phyloP scores from a whole-genome alignment of 345 rosid genomes.

The Populus deltoides region DNA sequence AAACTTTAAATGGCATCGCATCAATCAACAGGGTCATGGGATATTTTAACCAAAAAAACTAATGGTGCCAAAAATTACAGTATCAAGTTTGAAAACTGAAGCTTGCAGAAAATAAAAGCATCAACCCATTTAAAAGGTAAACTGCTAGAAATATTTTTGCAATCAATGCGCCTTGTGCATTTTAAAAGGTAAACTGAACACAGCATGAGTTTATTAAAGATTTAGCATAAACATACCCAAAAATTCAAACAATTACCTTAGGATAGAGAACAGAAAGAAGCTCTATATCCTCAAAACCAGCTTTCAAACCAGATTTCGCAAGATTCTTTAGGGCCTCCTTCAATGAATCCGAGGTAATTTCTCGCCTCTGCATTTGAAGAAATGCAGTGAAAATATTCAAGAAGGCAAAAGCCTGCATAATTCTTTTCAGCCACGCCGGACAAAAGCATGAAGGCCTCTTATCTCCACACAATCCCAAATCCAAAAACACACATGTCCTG shows the following conservation, averaged over 20 bases:
- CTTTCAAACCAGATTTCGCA: conserved; percentile 43
- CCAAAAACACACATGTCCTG: conserved; percentile 49
- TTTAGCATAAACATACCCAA: background rate
- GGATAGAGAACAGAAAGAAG: conserved; percentile 67
- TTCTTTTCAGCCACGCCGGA: conserved; percentile 70
- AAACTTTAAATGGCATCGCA: too few species aligned
- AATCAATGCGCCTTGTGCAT: background rate
- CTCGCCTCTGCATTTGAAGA: conserved; percentile 39
- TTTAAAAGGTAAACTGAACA: background rate
- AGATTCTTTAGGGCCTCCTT: conserved; percentile 52
- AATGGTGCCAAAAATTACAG: too few species aligned
- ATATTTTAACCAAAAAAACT: too few species aligned
- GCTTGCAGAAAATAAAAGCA: too few species aligned
- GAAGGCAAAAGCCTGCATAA: conserved; percentile 62
- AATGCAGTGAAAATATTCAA: conserved; percentile 53
- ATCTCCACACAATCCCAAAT: background rate
- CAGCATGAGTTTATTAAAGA: background rate
- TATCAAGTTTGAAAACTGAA: too few species aligned
- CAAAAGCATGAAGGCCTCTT: conserved; percentile 45
- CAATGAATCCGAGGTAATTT: conserved; percentile 34
- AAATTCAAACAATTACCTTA: conserved; percentile 42
- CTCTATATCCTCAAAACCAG: conserved; percentile 55
- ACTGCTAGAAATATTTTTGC: background rate
- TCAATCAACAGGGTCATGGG: too few species aligned
- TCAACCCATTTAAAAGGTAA: too few species aligned